Base-by-base conservation (phyloP, 164 flowering plant species). In the Stephania yunnanensis region DNA sequence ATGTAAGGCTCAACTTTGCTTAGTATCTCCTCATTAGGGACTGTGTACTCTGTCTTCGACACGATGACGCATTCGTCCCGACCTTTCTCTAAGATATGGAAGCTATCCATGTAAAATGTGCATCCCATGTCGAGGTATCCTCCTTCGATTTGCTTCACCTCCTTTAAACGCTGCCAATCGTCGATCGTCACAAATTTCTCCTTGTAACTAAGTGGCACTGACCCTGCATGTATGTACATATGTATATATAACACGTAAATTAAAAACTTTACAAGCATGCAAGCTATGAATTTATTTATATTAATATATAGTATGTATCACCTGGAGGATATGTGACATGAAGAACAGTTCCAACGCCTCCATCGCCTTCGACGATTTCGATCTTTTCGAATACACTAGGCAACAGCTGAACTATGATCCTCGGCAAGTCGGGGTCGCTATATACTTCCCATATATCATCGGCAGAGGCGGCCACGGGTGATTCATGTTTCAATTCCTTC, bases 171-270 rank as follows among this genome's bases (percentile, higher is more conserved):
- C 44, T 12, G 66, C 7, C 42, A 4, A 19, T 76, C 31, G 52
- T 76, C 75, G 2, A 76, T 31, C 25, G 55, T 76, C 71, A 71
- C 73, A 66, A 65, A 71, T 36, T 76, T 66, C 36, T 76, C 78
- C 29, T 71, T 71, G 71, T 69, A 71, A 10, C 42, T 48, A 6
- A 48, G 66, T 20, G 74, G 71, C 30, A 10, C 66, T 5, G 68
- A 31, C 20, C 77, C 77, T 75, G 12, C 1, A 12, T 0, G n/a
- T 19, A 10, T 15, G 6, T 12, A 50, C 55, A 11, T 10, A 52
- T 15, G 1, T 25, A 25, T 25, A 25, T 25, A 25, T 25, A 25
- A 25, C 25, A 25, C 25, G 25, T 25, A 25, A 25, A n/a, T n/a
- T n/a, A n/a, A 25, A 25, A 25, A 0, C 25, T 25, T 25, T 25